Evolutionary conservation across 306 rosid genomes (phyloP).

Genomic region (Calophaca sinica): DNA sequence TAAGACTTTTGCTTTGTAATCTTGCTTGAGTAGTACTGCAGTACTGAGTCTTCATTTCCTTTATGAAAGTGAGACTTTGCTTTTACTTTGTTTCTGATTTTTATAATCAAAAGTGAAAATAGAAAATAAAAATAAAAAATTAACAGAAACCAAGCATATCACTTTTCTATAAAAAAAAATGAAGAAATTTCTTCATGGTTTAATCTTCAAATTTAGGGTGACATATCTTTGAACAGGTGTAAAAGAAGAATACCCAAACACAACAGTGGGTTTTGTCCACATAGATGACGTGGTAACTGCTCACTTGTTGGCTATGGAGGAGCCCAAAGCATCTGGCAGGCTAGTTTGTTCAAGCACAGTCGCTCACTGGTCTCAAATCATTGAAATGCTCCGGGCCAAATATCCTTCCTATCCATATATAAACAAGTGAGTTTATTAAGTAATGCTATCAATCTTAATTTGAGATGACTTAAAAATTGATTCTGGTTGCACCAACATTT

Average conservation of each 20-base stretch:
- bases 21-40: no score
- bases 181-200: no score
- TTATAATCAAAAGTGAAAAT: no score
- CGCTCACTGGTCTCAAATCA: conserved; percentile 82
- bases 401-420: conserved; percentile 77
- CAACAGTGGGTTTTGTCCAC: conserved; percentile 81
- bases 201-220: neutral
- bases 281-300: conserved; percentile 80
- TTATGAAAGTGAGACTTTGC: no score
- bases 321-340: conserved; percentile 71
- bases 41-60: no score
- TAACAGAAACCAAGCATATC: no score
- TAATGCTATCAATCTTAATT: neutral
- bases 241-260: conserved; percentile 75
- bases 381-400: conserved; percentile 66
- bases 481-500: no score
- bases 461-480: no score
- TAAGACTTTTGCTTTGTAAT: no score
- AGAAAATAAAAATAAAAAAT: no score
- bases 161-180: no score
- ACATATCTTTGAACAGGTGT: conserved; percentile 47
- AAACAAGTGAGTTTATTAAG: conserved; percentile 54
- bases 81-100: no score
- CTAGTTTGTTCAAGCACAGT: conserved; percentile 82
- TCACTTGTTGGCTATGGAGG: conserved; percentile 80